Base-by-base conservation (phyloP, 306 rosid genomes). In the Rosa rugosa region DNA sequence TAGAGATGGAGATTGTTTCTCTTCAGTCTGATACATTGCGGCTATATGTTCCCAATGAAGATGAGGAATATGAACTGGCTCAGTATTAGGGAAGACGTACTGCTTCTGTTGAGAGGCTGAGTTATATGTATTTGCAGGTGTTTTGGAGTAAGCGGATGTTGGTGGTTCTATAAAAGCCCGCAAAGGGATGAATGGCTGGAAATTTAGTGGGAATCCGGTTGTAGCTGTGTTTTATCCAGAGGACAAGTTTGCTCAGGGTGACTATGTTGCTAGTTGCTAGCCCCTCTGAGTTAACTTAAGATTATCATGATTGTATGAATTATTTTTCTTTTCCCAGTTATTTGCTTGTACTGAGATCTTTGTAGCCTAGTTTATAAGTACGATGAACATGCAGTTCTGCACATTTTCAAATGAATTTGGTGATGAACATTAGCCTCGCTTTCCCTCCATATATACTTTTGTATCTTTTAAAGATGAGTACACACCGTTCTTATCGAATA, bases 81-180 rank as follows among this genome's bases (percentile, higher is more conserved):
- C 50, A 18, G 71, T 38, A 16, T 34, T n/a, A 2, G 25, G 47
- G 25, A 38, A 38, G 23, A 38, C 5, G 11, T 38, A 38, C 22
- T 36, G 45, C 20, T 50, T 27, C 62, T 14, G 17, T 73, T 45
- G 49, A 45, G 12, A 45, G 49, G 49, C 49, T 45, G 49, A 45
- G 49, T 31, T 31, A 31, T 31, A 31, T 31, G 36, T 31, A 31
- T 31, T 31, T 31, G 36, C 36, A 92, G 98, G 99, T 95, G 76
- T 95, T 92, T 89, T 95, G 85, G 99, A 95, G 91, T 95, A 91
- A 66, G 92, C 79, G 10, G 99, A 95, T 81, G 71, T 83, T 2
- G 97, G 91, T 25, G 90, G 98, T 36, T 86, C 98, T 65, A 77
- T 91, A 10, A 95, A 95, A 84, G 98, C 98, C 34, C 90, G 91